A percentile compares a stretch with the other conserved stretches of the same genome.
phyloP scores from a whole-genome alignment of 225 moss, liverwort and hornwort species.

The Physcomitrellopsis africana region DNA sequence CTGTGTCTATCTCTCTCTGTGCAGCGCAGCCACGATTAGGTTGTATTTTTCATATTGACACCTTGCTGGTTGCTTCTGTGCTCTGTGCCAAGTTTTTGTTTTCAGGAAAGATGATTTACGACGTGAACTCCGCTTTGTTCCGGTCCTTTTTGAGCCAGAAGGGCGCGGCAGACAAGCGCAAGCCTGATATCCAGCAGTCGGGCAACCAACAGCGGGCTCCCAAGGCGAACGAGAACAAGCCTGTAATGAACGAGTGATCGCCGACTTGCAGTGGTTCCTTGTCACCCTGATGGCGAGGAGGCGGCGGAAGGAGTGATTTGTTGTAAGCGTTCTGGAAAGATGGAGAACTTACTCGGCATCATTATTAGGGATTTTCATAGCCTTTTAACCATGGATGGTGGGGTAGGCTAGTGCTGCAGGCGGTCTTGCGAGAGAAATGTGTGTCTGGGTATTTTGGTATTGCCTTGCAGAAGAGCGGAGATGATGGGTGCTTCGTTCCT shows the following conservation, averaged over 20 bases:
- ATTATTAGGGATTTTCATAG: slow-evolving; percentile 21
- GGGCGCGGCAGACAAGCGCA: slow-evolving; percentile 86
- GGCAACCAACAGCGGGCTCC: slow-evolving; percentile 66
- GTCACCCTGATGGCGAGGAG: slow-evolving; percentile 16
- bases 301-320: slow-evolving; percentile 8
- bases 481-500: background rate
- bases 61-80: too few species aligned
- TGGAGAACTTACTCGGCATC: slow-evolving; percentile 39
- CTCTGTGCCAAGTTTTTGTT: too few species aligned
- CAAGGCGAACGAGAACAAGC: slow-evolving; percentile 90
- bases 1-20: too few species aligned
- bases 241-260: slow-evolving; percentile 80
- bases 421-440: background rate
- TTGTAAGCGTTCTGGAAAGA: slow-evolving; percentile 20
- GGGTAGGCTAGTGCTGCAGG: background rate
- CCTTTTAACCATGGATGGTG: slow-evolving; percentile 10
- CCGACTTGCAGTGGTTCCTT: too few species aligned
- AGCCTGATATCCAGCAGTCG: slow-evolving; percentile 78
- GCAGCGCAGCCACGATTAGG: too few species aligned
- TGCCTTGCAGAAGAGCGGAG: background rate
- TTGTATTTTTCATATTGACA: too few species aligned
- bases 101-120: slow-evolving; percentile 70
- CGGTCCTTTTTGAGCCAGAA: slow-evolving; percentile 94
- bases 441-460: background rate
- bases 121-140: slow-evolving; percentile 83